These are phyloP conservation scores for Ustilago nuda DNA, from an alignment of 1,284 basidiomycete genomes.

Conservation along the genomic window DNA sequence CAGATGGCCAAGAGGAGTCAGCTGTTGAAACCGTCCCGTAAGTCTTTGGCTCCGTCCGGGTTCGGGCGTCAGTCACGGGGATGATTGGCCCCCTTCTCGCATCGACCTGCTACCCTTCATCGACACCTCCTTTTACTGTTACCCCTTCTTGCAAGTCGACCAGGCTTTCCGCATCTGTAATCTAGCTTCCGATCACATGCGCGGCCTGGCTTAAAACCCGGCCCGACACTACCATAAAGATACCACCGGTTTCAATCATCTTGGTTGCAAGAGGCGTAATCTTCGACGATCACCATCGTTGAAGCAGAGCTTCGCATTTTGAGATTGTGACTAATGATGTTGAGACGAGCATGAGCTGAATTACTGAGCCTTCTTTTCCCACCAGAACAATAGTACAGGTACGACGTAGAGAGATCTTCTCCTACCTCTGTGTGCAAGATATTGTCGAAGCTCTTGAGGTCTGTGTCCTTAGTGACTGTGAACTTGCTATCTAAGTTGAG, in stretches of 20 bases:
- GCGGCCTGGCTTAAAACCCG: neutral
- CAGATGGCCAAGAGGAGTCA: slow-evolving; percentile 93
- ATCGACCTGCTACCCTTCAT: neutral
- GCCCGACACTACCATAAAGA: neutral
- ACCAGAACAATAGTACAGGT: neutral
- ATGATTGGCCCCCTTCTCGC: slow-evolving; percentile 1
- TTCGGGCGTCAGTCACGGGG: slow-evolving; percentile 44
- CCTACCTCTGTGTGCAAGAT: slow-evolving; percentile 1
- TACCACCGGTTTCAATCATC: neutral
- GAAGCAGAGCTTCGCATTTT: neutral
- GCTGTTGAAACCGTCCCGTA: slow-evolving; percentile 85
- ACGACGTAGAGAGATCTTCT: neutral
- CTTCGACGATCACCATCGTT: neutral
- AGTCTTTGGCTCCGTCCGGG: slow-evolving; percentile 71
- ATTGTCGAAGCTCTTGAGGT: neutral
- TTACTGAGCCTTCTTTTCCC: neutral
- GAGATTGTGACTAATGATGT: neutral
- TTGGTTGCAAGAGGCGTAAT: neutral
- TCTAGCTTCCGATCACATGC: slow-evolving; percentile 17
- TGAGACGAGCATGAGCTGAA: neutral
- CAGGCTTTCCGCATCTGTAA: slow-evolving; percentile 10
- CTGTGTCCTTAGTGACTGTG: neutral
- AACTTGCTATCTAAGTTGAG: neutral
- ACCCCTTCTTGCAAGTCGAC: neutral
- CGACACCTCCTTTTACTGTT: neutral